Conservation (phyloP, 805 yeast species). For the Yamadazyma tumulicola region DNA sequence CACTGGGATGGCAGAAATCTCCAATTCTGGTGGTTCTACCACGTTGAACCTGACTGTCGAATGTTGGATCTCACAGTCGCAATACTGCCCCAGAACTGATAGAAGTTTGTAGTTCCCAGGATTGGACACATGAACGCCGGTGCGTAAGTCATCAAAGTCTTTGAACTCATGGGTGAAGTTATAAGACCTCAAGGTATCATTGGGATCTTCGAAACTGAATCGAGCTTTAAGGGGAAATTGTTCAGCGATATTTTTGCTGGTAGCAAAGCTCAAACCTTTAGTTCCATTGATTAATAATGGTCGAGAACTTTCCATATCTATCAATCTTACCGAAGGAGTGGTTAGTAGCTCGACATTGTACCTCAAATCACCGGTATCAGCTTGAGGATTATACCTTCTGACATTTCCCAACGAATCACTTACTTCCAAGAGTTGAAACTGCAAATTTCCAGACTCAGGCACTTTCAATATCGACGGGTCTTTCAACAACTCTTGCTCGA, state of each 20-base stretch:
- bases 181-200: conserved; percentile 17
- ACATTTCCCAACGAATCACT: conserved; percentile 31
- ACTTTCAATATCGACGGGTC: conserved; percentile 20
- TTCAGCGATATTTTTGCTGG: conserved; percentile 15
- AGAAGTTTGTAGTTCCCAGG: conserved; percentile 68
- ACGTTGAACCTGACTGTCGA: conserved; percentile 37
- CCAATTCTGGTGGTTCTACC: conserved; percentile 39
- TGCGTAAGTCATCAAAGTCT: conserved; percentile 20
- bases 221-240: conserved; percentile 49
- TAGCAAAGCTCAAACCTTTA: conserved; percentile 12
- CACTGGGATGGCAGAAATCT: conserved; percentile 53
- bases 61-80: conserved; percentile 62
- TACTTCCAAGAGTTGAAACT: conserved; percentile 33
- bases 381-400: conserved; percentile 33
- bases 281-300: conserved; percentile 23
- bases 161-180: conserved; percentile 24
- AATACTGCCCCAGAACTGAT: conserved; percentile 54
- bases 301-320: conserved; percentile 16
- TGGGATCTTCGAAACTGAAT: conserved; percentile 24
- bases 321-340: conserved; percentile 21
- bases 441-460: conserved; percentile 21
- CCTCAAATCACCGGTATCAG: conserved; percentile 34
- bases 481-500: conserved; percentile 34
- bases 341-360: conserved; percentile 24
- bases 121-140: conserved; percentile 37